Evolutionary conservation across 768 basidiomycete species (phyloP), one percentile per base, ranked within the genome.

Genomic region (Psilocybe sp.): DNA sequence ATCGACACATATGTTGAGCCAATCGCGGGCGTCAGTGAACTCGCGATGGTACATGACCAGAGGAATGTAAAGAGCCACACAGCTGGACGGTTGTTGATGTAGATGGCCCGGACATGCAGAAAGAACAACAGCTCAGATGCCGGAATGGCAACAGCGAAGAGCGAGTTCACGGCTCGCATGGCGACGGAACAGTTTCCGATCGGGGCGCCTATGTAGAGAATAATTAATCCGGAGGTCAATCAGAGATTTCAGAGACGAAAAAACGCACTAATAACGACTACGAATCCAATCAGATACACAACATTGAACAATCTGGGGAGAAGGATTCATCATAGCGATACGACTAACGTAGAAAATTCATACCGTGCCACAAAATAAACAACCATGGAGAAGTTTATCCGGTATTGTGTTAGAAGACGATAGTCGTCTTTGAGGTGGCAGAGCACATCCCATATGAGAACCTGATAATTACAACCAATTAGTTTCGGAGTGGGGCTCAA

Each of bases 21-120:
- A 23, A 47, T 23, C 8, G 32, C 12, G 10, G 46, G 36, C 2
- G 46, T 39, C 18, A 28, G 20, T 5, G 36, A 28, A 20, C 46
- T 37, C 6, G 16, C 34, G 35, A 39, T 31, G 2, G 49, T 43
- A 11, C 42, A 32, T 1, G 56, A 19, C 58, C 58, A 59, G 0
- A 50, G 23, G 19, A 54, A 7, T 19, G 50, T 40, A 38, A 56
- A 54, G 15, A 54, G 20, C 1, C 39, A 18, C 13, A 51, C 44
- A 13, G 54, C 36, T 3, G 13, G 33, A 39, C 38, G 49, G 32
- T 56, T 53, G 4, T 43, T 19, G 5, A 47, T 44, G 46, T 54
- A 59, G 10, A 59, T 51, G 8, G 58, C 58, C 12, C 50, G 31
- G 20, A 54, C 54, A 11, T 53, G 54, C 8, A 59, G 37, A 32